These are phyloP conservation scores for Naganishia vishniacii DNA, from an alignment of 768 basidiomycete genomes.

Conservation along the genomic window DNA sequence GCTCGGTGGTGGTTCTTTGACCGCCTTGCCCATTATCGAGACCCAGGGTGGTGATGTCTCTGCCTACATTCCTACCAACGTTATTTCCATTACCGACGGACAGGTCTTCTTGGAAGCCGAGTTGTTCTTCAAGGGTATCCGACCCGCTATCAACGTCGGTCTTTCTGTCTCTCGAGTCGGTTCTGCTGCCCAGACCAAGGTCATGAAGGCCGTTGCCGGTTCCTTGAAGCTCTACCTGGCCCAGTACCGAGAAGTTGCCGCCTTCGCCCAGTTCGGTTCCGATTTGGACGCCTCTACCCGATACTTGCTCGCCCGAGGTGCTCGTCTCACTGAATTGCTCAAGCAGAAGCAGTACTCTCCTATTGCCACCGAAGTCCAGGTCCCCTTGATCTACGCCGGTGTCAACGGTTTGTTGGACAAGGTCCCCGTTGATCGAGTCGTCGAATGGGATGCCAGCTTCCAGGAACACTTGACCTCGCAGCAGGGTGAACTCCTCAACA, in stretches of 20 bases:
- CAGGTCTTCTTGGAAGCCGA: constrained; percentile 99
- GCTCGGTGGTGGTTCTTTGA: constrained; percentile 96
- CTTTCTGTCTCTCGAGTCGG: constrained; percentile 99
- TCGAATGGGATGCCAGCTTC: constrained; percentile 63
- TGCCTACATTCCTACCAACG: constrained; percentile 89
- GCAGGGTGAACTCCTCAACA: constrained; percentile 69
- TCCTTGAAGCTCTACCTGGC: constrained; percentile 99
- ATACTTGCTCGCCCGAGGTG: constrained; percentile 95
- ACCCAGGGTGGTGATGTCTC: constrained; percentile 99
- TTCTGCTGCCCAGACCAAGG: constrained; percentile 98
- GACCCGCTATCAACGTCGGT: constrained; percentile 99
- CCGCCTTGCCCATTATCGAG: constrained; percentile 98
- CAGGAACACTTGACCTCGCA: constrained; percentile 73
- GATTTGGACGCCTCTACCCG: constrained; percentile 99
- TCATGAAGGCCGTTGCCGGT: constrained; percentile 99
- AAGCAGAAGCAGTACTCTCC: constrained; percentile 90
- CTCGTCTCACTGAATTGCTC: constrained; percentile 85
- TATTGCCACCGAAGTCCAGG: constrained; percentile 67
- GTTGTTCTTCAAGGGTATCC: constrained; percentile 99
- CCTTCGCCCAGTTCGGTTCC: constrained; percentile 87
- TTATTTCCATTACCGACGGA: constrained; percentile 99
- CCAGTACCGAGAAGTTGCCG: constrained; percentile 99
- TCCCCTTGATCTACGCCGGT: constrained; percentile 98
- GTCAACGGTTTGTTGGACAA: constrained; percentile 98
- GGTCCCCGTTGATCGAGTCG: constrained; percentile 86